Evolutionary conservation across 495 filamentous ascomycete species (phyloP).

Genomic region (Annulohypoxylon stygium): DNA sequence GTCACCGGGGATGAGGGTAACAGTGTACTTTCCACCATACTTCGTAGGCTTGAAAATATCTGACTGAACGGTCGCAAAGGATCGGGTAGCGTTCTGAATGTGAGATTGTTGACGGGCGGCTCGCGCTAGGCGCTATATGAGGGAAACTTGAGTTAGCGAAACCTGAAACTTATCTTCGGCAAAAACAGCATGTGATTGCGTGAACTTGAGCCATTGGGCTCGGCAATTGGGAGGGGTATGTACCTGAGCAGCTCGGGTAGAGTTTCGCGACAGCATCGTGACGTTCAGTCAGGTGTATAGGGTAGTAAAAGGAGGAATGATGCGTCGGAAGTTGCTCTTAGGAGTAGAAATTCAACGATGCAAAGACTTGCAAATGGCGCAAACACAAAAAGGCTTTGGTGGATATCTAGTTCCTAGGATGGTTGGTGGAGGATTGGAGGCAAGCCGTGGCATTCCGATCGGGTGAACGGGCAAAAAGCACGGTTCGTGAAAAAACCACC

Average conservation of each 20-base stretch:
- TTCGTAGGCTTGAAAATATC: conserved; percentile 99
- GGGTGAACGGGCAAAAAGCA: conserved; percentile 41
- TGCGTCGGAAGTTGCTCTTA: conserved; percentile 31
- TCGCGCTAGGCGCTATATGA: conserved; percentile 67
- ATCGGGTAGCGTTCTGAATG: conserved; percentile 58
- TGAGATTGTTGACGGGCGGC: conserved; percentile 62
- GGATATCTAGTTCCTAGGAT: conserved; percentile 32
- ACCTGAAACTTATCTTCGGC: conserved; percentile 20
- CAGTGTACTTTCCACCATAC: conserved; percentile 99
- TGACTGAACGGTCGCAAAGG: conserved; percentile 81
- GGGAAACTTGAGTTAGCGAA: conserved; percentile 40
- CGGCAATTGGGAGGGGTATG: conserved; percentile 31
- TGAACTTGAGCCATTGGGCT: conserved; percentile 44
- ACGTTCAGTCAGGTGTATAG: conserved; percentile 9
- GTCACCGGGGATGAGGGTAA: conserved; percentile 97
- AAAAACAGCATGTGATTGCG: conserved; percentile 50
- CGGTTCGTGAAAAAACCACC: conserved; percentile 27
- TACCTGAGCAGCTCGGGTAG: conserved; percentile 64
- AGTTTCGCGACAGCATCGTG: conserved; percentile 72
- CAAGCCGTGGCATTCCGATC: conserved; percentile 53
- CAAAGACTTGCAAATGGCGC: conserved; percentile 51
- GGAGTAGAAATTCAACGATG: conserved; percentile 30
- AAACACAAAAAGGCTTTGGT: conserved; percentile 44
- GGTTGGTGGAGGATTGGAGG: conserved; percentile 19
- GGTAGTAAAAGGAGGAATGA: conserved; percentile 29